A percentile compares a stretch with the other conserved stretches of the same genome.
Conservation (phyloP, 495 filamentous ascomycete genomes). For the Penicillium simplicissimum region DNA sequence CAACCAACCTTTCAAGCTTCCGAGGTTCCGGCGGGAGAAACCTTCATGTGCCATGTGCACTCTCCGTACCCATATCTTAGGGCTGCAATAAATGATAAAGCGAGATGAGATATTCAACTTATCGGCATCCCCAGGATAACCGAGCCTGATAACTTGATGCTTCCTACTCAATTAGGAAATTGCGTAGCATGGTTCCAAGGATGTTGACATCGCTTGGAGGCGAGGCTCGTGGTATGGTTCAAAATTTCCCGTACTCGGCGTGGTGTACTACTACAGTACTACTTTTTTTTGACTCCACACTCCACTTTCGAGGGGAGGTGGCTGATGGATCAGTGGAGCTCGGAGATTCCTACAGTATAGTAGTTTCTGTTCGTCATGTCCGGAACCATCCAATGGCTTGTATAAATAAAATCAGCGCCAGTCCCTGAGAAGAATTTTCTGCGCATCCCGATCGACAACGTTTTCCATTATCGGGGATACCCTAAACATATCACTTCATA, state of each 20-base stretch:
- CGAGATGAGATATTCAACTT: not conserved
- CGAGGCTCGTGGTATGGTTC: not conserved
- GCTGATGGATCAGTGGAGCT: conserved; percentile 12
- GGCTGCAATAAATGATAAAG: not conserved
- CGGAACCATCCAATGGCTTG: conserved; percentile 1
- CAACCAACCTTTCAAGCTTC: not conserved
- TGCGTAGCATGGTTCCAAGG: not conserved
- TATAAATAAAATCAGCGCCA: conserved; percentile 2
- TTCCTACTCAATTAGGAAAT: conserved; percentile 3
- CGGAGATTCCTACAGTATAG: conserved; percentile 12
- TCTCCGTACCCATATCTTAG: not conserved
- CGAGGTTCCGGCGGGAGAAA: not conserved
- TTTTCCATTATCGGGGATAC: not conserved
- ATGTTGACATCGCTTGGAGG: not conserved
- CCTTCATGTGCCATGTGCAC: conserved; percentile 1
- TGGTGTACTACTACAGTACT: too few species aligned
- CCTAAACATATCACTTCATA: not conserved
- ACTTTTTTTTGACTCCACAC: conserved; percentile 2
- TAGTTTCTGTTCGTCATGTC: not conserved
- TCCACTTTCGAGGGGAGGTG: conserved; percentile 4
- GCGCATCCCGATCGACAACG: not conserved
- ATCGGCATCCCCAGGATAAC: not conserved
- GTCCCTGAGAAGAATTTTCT: too few species aligned
- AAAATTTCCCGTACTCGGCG: too few species aligned
- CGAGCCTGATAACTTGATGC: not conserved